Base-by-base conservation (phyloP, 257 asterid species). In the Primulina tabacum region DNA sequence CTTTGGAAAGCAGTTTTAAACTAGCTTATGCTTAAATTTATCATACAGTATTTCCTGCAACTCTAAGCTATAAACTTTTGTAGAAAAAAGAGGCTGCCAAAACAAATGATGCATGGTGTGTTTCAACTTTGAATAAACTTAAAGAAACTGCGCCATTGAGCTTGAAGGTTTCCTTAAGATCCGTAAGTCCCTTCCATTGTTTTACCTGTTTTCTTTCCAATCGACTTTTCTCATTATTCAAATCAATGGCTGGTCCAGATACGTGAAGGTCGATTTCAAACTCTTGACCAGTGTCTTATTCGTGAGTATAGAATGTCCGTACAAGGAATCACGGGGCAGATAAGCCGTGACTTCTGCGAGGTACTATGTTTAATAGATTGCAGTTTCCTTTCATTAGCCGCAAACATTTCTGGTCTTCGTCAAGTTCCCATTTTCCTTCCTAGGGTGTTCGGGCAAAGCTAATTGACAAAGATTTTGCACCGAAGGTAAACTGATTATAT, bases 301-400 rank as follows among this genome's bases (percentile, higher is more conserved):
- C 96, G 96, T 26, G 99, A 94, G 88, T 91, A 94, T 74, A 84
- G 96, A 70, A 94, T 91, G 99, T 76, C 93, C 43, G 32, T 94
- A 35, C 99, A 94, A 84, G 97, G 79, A 71, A 70, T 84, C 29
- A 81, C 83, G 1, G 84, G 90, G 29, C 83, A 82, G 82, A 89
- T 91, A 75, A 75, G 79, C 38, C 74, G 62, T 9, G 97, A 94
- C 77, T 90, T 94, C 64, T 37, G 75, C 52, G 97, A 94, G 99
- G 99, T 93, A 81, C 34, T 60, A 71, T 12, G 33, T 52, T 20
- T 60, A 64, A 20, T 59, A 20, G 55, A 58, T 65, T 50, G 47
- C 69, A 26, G 60, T 65, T 40, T 55, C 52, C 29, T 65, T 40
- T 55, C 56, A 43, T 17, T 14, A 68, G 73, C 57, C 37, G 14